phyloP scores from a whole-genome alignment of 2,329 filamentous ascomycete genomes.

The Ophiostoma pallidulum region DNA sequence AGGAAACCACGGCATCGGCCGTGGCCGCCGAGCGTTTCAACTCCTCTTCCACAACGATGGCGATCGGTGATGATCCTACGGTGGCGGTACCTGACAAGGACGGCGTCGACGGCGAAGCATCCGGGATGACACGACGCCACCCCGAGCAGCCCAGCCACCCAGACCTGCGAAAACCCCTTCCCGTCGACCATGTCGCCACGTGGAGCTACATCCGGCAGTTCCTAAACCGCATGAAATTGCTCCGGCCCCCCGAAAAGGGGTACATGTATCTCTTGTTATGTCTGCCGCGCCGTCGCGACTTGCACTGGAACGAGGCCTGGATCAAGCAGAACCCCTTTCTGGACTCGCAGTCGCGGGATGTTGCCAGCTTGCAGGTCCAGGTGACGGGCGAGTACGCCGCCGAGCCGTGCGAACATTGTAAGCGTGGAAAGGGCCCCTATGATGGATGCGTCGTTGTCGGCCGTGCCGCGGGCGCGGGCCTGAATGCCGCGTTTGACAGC shows the following conservation, averaged over 20 bases:
- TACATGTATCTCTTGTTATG: conserved; percentile 20
- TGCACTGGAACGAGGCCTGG: conserved; percentile 23
- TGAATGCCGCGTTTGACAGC: conserved; percentile 13
- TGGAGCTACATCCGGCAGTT: conserved; percentile 23
- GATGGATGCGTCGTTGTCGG: conserved; percentile 22
- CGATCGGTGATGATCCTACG: no score
- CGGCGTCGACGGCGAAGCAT: no score
- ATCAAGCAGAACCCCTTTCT: conserved; percentile 14
- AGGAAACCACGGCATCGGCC: no score
- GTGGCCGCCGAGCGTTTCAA: no score
- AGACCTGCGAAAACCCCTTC: background rate
- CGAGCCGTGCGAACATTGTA: conserved; percentile 20
- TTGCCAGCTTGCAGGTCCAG: conserved; percentile 24
- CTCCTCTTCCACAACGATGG: no score
- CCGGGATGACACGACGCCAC: background rate
- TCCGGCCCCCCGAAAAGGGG: conserved; percentile 6
- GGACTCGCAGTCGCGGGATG: conserved; percentile 20
- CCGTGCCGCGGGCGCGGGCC: conserved; percentile 3
- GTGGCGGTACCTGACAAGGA: no score
- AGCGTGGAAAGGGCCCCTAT: conserved; percentile 21
- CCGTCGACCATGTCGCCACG: conserved; percentile 8
- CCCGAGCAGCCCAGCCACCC: background rate
- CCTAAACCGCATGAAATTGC: conserved; percentile 15
- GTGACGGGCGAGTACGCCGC: conserved; percentile 23
- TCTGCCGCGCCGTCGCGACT: conserved; percentile 21